Conservation (phyloP, 805 yeast species). For the Kodamaea jinghongensis region DNA sequence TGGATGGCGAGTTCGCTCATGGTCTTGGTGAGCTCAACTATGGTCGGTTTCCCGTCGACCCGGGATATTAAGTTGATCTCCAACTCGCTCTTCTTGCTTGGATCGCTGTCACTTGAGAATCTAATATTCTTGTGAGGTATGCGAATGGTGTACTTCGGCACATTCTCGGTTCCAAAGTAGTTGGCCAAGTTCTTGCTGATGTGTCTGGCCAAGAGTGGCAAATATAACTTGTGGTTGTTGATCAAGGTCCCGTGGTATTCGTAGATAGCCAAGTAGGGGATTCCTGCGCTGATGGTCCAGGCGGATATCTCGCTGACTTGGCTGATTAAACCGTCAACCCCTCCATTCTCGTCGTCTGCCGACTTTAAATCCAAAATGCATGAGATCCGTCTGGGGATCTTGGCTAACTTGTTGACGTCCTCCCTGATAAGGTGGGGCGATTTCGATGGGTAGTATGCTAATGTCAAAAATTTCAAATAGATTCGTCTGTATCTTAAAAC, state of each 20-base stretch:
- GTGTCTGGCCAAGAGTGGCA: slow-evolving; percentile 54
- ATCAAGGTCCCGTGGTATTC: slow-evolving; percentile 72
- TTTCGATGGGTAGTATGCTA: slow-evolving; percentile 62
- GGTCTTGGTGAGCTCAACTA: slow-evolving; percentile 83
- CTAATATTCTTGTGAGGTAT: slow-evolving; percentile 65
- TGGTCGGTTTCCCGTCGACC: slow-evolving; percentile 85
- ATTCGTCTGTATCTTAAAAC: slow-evolving; percentile 52
- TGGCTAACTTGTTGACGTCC: slow-evolving; percentile 69
- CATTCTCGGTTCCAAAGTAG: slow-evolving; percentile 69
- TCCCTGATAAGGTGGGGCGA: slow-evolving; percentile 84
- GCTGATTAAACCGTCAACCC: slow-evolving; percentile 74
- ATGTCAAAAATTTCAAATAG: slow-evolving; percentile 54
- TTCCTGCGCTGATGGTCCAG: slow-evolving; percentile 91
- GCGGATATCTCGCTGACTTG: slow-evolving; percentile 75
- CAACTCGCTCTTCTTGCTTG: slow-evolving; percentile 46
- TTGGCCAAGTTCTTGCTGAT: slow-evolving; percentile 57
- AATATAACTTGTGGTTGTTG: slow-evolving; percentile 33
- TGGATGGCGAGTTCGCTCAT: slow-evolving; percentile 71
- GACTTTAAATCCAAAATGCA: slow-evolving; percentile 71
- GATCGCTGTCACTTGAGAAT: slow-evolving; percentile 39
- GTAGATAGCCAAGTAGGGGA: slow-evolving; percentile 67
- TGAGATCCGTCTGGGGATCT: slow-evolving; percentile 76
- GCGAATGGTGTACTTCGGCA: slow-evolving; percentile 60
- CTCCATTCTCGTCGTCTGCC: slow-evolving; percentile 86
- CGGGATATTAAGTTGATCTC: slow-evolving; percentile 65